Conservation (phyloP, 768 basidiomycete genomes). For the Kwoniella botswanensis region DNA sequence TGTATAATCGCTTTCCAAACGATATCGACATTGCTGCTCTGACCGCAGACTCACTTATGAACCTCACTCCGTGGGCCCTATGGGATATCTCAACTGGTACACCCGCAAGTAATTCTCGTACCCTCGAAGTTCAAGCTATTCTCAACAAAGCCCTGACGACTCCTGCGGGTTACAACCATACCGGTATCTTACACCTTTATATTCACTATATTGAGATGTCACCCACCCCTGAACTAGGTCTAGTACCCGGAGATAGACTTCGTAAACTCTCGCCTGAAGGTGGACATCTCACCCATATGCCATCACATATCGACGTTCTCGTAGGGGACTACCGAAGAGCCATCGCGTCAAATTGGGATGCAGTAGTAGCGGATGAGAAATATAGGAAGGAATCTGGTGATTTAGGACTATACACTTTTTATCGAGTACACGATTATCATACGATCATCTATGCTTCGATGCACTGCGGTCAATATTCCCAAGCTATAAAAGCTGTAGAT, state of each 20-base stretch:
- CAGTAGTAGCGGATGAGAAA: constrained; percentile 39
- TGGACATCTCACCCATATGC: constrained; percentile 53
- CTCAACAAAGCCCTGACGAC: constrained; percentile 31
- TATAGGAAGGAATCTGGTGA: constrained; percentile 23
- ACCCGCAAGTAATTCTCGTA: constrained; percentile 26
- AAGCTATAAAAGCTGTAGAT: constrained; percentile 35
- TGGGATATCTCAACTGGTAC: constrained; percentile 48
- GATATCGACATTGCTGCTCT: constrained; percentile 47
- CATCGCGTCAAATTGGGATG: constrained; percentile 37
- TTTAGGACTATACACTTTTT: constrained; percentile 40
- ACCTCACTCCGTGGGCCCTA: constrained; percentile 44
- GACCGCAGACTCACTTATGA: constrained; percentile 49
- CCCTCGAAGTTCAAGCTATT: constrained; percentile 30
- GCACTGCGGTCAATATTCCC: constrained; percentile 41
- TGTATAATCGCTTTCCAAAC: constrained; percentile 31
- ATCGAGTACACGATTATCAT: constrained; percentile 44
- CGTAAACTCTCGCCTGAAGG: constrained; percentile 43
- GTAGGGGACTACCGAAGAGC: constrained; percentile 52
- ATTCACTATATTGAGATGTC: constrained; percentile 52
- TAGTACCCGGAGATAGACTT: constrained; percentile 38
- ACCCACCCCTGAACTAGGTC: constrained; percentile 39
- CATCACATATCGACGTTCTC: constrained; percentile 49
- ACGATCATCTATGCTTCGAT: constrained; percentile 49
- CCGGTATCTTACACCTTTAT: constrained; percentile 47
- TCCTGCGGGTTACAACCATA: constrained; percentile 28